Evolutionary conservation across 805 yeast species (phyloP), one percentile per base, ranked within the genome.

Genomic region (Candida vaughaniae): DNA sequence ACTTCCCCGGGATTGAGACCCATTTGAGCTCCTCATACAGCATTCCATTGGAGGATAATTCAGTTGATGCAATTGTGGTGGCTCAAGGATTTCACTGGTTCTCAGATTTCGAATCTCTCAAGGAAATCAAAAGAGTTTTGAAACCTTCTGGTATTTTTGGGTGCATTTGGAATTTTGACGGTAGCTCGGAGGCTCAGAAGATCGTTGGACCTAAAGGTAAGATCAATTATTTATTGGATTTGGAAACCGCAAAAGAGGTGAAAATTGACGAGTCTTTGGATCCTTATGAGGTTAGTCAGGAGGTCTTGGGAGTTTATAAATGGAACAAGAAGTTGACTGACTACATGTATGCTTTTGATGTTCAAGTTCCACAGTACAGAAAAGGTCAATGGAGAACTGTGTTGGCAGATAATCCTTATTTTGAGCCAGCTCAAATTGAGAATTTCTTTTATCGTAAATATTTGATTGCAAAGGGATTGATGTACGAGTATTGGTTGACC

Each of bases 71-170:
- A 0, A 58, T 80, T 1, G 59, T 77, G 7, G 56, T 74, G 7
- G 83, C 85, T 0, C 85, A 80, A 47, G 85, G 77, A 0, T 80
- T 74, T 52, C 85, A 80, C 45, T 80, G 85, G 85, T 80, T 80
- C 55, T 68, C 77, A n/a, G 78, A 76, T 46, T 30, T 42, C 2
- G 62, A 58, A 6, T 60, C 81, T 0, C 48, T 80, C 22, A 53
- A 58, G 36, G 85, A 80, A 50, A 51, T 80, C 16, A 42, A 57
- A 29, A 58, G 85, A 12, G 75, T 79, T 0, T 60, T 80, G 47
- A 73, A 71, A 42, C 55, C 59, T 4, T 53, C 51, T 6, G 83
- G 82, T 0, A 61, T 58, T 30, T 56, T 80, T 9, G 83, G 79
- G 0, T 50, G 77, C 16, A 67, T 80, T 37, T 80, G 85, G 85